Conservation (phyloP, 2,329 filamentous ascomycete genomes). For the Aspergillus calidoustus region DNA sequence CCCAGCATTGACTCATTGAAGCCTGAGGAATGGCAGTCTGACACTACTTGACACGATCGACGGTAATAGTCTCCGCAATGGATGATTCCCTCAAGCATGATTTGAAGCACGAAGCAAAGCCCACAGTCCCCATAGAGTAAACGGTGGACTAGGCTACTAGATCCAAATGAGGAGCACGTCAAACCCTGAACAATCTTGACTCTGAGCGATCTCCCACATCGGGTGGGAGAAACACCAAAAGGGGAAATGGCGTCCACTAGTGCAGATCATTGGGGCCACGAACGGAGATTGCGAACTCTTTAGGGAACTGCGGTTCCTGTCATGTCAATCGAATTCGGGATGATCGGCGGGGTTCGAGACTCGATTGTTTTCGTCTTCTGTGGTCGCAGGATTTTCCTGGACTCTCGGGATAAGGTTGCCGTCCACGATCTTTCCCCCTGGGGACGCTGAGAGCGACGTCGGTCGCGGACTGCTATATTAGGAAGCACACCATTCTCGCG, state of each 20-base stretch:
- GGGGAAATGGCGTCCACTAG: conserved; percentile 1
- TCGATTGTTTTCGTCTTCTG: background rate
- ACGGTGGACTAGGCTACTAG: background rate
- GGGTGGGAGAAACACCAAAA: background rate
- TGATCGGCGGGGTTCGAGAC: background rate
- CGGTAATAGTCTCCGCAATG: background rate
- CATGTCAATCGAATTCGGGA: background rate
- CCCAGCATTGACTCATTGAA: background rate
- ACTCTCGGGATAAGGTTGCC: no score
- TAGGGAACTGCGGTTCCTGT: conserved; percentile 4
- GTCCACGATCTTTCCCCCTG: background rate
- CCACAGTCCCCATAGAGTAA: background rate
- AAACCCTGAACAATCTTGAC: background rate
- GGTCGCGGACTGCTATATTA: background rate
- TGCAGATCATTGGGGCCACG: conserved; percentile 4
- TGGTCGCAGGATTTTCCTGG: no score
- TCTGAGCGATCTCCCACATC: background rate
- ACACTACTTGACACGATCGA: background rate
- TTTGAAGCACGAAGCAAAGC: background rate
- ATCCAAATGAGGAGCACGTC: background rate
- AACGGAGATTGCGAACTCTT: conserved; percentile 1
- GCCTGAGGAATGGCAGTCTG: background rate
- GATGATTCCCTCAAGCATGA: background rate
- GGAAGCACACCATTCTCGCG: background rate
- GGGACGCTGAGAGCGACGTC: background rate